Base-by-base conservation (phyloP, 1,139 yeast species). In the Zygoascus hellenicus region DNA sequence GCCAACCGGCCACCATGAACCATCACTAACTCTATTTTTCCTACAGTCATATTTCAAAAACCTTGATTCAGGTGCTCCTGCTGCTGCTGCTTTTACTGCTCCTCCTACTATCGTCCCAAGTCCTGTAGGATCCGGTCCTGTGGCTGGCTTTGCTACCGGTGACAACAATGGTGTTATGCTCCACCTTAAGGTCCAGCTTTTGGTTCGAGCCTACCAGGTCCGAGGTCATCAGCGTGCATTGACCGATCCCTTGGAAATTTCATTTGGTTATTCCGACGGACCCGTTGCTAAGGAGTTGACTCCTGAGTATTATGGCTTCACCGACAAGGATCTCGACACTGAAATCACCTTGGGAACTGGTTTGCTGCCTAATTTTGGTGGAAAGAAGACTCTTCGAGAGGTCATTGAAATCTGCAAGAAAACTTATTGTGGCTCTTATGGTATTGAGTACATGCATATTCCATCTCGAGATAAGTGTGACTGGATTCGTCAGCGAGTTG, bases 131-230 rank as follows among this genome's bases (percentile, higher is more conserved):
- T 87, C 88, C 42, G 51, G 46, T 6, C 77, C 83, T 45, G 74
- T 77, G 22, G 66, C 72, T 22, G 66, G 69, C 47, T 69, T 73
- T 37, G 77, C 81, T 45, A 66, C 72, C 28, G 61, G 64, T 47
- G 61, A 56, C 38, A 45, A 51, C 35, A 52, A 59, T 48, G 89
- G 83, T 58, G 89, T 92, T 47, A 77, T 87, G 57, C 77, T 88
- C 54, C 98, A 94, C 68, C 79, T 92, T 75, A 94, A 92, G 70
- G 95, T 89, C 19, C 99, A 92, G 76, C 79, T 92, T 59, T 76
- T 92, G 61, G 97, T 94, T 53, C 86, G 99, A 68, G 98, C 98
- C 39, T 94, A 90, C 72, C 98, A 92, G 73, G 98, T 92, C 47
- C 82, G 97, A 69, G 99, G 98, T 56, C 98, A 92, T 68, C 86